These are phyloP conservation scores for Casaregolazyma suthepensis DNA, from an alignment of 1,139 yeast species.

Conservation along the genomic window DNA sequence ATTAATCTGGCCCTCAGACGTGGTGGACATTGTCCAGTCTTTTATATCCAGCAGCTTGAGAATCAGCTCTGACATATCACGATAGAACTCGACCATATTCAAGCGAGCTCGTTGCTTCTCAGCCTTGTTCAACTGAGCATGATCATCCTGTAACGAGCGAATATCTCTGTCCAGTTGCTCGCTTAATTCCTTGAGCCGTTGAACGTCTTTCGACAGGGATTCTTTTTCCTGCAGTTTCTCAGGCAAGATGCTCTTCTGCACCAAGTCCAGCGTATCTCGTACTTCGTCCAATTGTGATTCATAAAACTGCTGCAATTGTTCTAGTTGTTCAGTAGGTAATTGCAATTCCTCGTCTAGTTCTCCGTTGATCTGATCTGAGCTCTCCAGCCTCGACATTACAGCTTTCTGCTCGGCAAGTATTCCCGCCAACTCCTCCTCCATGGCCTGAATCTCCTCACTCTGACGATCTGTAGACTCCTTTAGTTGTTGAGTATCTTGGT, in stretches of 20 bases:
- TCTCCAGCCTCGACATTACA: background rate
- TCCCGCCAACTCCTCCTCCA: conserved; percentile 24
- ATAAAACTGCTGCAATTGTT: conserved; percentile 14
- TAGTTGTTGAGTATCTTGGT: conserved; percentile 15
- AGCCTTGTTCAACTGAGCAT: conserved; percentile 38
- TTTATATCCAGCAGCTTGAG: background rate
- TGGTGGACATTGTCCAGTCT: background rate
- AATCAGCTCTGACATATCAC: conserved; percentile 3
- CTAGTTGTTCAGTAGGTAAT: conserved; percentile 25
- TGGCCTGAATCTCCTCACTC: conserved; percentile 23
- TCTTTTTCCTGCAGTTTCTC: background rate
- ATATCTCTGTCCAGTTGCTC: conserved; percentile 4
- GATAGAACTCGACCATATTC: background rate
- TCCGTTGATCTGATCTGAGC: conserved; percentile 16
- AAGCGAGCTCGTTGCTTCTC: background rate
- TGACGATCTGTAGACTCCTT: conserved; percentile 18
- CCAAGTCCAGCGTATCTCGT: conserved; percentile 5
- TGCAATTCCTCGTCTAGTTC: conserved; percentile 23
- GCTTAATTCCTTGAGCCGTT: conserved; percentile 1
- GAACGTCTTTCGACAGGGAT: background rate
- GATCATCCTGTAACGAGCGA: background rate
- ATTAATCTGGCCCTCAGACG: background rate
- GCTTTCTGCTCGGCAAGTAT: conserved; percentile 11
- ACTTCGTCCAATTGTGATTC: conserved; percentile 5
- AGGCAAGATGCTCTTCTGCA: conserved; percentile 1